Base-by-base conservation (phyloP, 495 filamentous ascomycete species). In the Tuber borchii region DNA sequence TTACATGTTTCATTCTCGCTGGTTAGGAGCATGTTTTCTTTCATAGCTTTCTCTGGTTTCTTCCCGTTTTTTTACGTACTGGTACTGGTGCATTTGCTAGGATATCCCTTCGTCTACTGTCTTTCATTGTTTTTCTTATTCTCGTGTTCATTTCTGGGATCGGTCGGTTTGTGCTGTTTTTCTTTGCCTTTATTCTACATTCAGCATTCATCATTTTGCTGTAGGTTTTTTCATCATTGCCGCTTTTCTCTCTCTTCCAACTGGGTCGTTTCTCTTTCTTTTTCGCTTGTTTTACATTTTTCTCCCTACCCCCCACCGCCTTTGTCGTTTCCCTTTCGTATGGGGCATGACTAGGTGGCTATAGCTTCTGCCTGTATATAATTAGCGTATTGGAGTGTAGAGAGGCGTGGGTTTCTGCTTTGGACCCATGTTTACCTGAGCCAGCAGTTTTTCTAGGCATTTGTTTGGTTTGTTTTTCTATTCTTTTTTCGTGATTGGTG, bases 21-120 rank as follows among this genome's bases (percentile, higher is more conserved):
- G 44, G 78, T 45, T 56, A 65, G 56, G 74, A 70, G 77, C 69
- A 74, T 79, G 43, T 71, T 70, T 74, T 79, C 39, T 69, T 61
- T 46, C 51, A 72, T 71, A 44, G 61, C 74, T 73, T 76, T 73
- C 70, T 76, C 69, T 71, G 75, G 56, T 26, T 56, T 56, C 22
- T 56, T 56, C 6, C 16, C 26, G 56, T 16, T 65, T 65, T 65
- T 65, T 65, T 65, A 65, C 56, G 34, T 65, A 65, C 26, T 76
- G 65, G 76, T 70, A 73, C 51, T 72, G 78, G 78, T 79, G 77
- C 78, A 79, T 79, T 79, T 79, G 45, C 72, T 34, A 76, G 78
- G 77, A 79, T 77, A 71, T 77, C 71, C 77, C 70, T 75, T 68
- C 70, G 74, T 65, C 65, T 71, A 34, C 71, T 68, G 69, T 75